Base-by-base conservation (phyloP, 805 yeast species). In the Kodamaea jinghongensis region DNA sequence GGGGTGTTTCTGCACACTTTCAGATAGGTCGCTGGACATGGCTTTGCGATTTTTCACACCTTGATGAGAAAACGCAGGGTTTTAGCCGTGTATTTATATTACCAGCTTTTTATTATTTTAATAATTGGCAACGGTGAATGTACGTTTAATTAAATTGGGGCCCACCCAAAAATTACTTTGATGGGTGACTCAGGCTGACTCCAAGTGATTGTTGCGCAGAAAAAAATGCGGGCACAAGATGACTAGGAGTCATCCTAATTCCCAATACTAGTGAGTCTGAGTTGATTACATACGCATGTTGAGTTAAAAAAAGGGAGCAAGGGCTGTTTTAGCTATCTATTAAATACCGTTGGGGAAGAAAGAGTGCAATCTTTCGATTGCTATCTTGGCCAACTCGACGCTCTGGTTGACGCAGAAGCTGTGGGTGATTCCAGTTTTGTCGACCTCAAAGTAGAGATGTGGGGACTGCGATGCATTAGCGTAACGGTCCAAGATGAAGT, bases 341-440 rank as follows among this genome's bases (percentile, higher is more conserved):
- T 15, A 36, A 27, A 32, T 17, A 2, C 41, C 35, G 13, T 25
- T 22, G n/a, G 36, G 31, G 22, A 39, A 33, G 17, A 42, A 23
- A 31, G 26, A 28, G 17, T 15, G 17, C 30, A 46, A 29, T 9
- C 52, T 58, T 9, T 40, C 50, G 28, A 46, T 42, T 1, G 78
- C 71, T 7, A 71, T 60, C 15, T 60, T 52, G 9, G 81, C 75
- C 50, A 79, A 72, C 52, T 66, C 70, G 31, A 62, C 67, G 51
- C 79, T 77, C 44, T 78, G 78, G 32, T 68, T 63, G 9, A 82
- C 69, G 51, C 86, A 81, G 55, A 82, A 81, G 28, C 83, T 71
- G 53, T 82, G 88, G 6, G 70, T 63, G 25, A 79, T 70, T 1
- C 63, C 67, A 13, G 62, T 51, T 6, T 60, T 60, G 7, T 67